Percentiles rank a stretch among this genome's conserved stretches.
phyloP scores from a whole-genome alignment of 2,329 filamentous ascomycete genomes.

The Pseudogymnoascus sp. region DNA sequence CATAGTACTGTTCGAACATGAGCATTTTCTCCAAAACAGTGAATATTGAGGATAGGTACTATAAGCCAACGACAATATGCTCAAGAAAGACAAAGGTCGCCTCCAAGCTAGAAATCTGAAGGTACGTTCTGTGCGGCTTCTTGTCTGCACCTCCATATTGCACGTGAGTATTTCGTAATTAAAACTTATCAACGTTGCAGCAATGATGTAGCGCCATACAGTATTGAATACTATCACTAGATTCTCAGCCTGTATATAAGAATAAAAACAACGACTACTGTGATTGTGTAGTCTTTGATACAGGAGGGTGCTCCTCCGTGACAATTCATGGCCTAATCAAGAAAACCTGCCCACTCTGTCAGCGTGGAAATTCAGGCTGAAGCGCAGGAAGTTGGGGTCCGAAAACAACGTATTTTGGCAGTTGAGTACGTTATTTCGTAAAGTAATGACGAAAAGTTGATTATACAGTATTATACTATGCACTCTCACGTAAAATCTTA shows the following conservation, averaged over 20 bases:
- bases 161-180: neutral
- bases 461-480: neutral
- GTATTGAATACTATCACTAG: neutral
- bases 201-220: neutral
- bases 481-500: neutral
- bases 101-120: neutral
- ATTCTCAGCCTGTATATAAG: neutral
- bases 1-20: neutral
- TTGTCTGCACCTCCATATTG: neutral
- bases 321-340: neutral
- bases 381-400: neutral
- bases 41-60: neutral
- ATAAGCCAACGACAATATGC: neutral
- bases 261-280: neutral
- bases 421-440: neutral
- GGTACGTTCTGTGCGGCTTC: neutral
- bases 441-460: neutral
- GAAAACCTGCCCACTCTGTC: neutral
- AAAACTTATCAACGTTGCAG: neutral
- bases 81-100: neutral
- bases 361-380: neutral
- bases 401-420: neutral
- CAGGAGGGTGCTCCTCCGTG: neutral
- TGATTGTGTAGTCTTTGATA: neutral
- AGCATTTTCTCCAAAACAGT: neutral